Evolutionary conservation across 768 basidiomycete genomes (phyloP).

Genomic region (Auriscalpium vulgare): DNA sequence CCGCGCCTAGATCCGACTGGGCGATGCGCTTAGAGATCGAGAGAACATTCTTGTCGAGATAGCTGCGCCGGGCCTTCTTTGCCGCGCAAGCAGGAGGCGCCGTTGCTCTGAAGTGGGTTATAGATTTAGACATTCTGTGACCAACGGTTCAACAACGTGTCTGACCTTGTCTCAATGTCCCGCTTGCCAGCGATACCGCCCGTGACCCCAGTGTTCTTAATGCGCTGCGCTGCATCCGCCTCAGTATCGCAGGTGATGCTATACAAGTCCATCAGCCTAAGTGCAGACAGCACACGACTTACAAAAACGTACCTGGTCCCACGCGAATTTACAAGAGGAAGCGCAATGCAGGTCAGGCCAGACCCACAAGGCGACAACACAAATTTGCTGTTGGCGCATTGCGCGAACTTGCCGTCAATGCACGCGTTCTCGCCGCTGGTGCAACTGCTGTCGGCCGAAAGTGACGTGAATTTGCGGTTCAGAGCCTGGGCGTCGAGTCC

Average conservation of each 20-base stretch:
- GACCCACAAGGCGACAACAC: slow-evolving; percentile 7
- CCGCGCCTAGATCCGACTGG: slow-evolving; percentile 28
- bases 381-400: slow-evolving; percentile 18
- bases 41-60: slow-evolving; percentile 1
- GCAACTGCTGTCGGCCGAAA: slow-evolving; percentile 23
- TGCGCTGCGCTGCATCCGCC: slow-evolving; percentile 18
- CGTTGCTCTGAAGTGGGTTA: not conserved
- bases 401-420: slow-evolving; percentile 11
- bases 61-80: slow-evolving; percentile 3
- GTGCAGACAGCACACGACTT: not conserved
- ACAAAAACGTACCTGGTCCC: slow-evolving; percentile 20
- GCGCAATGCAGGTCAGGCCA: slow-evolving; percentile 15
- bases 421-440: slow-evolving; percentile 24
- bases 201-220: slow-evolving; percentile 17
- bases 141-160: not conserved
- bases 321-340: slow-evolving; percentile 24
- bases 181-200: slow-evolving; percentile 20
- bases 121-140: not conserved
- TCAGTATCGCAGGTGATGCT: slow-evolving; percentile 21
- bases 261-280: not conserved
- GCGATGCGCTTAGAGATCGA: slow-evolving; percentile 21
- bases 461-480: slow-evolving; percentile 14
- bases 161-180: not conserved
- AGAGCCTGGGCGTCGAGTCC: slow-evolving; percentile 20
- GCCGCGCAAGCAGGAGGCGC: slow-evolving; percentile 6